These are phyloP conservation scores for Solanum peruvianum DNA, from an alignment of 257 asterid species.

Conservation along the genomic window DNA sequence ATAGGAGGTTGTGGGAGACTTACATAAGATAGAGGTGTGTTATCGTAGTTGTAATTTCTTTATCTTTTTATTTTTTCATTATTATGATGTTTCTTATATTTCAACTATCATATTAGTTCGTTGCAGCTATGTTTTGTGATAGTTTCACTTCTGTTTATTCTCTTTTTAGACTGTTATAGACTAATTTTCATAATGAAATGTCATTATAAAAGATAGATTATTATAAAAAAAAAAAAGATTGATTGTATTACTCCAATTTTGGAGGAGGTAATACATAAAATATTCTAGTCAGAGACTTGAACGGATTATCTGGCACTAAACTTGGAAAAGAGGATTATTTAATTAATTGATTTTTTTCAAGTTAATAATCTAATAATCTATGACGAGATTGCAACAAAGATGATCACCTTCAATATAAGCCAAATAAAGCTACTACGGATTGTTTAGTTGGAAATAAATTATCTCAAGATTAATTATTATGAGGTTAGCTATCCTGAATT, in stretches of 20 bases:
- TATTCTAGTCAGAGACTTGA: not conserved
- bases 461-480: fast-evolving
- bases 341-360: no score
- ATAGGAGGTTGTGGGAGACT: no score
- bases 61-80: not conserved
- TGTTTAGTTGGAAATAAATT: no score
- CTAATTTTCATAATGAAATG: not conserved
- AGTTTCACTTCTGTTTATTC: not conserved
- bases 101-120: not conserved
- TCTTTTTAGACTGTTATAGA: not conserved
- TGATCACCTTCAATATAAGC: not conserved
- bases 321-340: not conserved
- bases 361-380: not conserved
- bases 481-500: no score
- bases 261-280: not conserved
- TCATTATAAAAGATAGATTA: not conserved
- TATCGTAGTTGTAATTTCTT: no score
- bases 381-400: not conserved
- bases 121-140: not conserved
- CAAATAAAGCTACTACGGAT: fast-evolving
- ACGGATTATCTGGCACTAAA: not conserved
- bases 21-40: no score
- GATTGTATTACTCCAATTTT: not conserved
- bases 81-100: not conserved
- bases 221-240: not conserved